A percentile compares a stretch with the other conserved stretches of the same genome.
These are phyloP conservation scores for Epichloe baconii DNA, from an alignment of 2,329 filamentous ascomycete genomes.

Conservation along the genomic window DNA sequence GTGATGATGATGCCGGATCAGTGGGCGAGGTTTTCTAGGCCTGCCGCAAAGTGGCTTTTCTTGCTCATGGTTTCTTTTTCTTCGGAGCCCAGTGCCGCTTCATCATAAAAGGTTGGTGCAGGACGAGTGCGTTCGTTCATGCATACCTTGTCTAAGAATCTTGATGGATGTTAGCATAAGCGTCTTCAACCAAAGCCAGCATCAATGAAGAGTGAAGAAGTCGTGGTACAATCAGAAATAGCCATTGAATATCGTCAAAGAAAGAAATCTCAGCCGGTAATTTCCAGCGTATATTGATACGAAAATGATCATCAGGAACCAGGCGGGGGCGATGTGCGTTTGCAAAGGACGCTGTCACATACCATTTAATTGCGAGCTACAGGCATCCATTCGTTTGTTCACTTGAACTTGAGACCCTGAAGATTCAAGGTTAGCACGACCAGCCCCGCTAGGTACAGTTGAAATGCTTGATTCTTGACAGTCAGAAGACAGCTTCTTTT, in stretches of 20 bases:
- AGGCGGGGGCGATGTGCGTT: neutral
- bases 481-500: slow-evolving; percentile 28
- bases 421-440: slow-evolving; percentile 13
- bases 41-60: slow-evolving; percentile 90
- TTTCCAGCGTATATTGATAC: slow-evolving; percentile 70
- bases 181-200: slow-evolving; percentile 1
- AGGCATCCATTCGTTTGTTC: slow-evolving; percentile 1
- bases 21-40: slow-evolving; percentile 99
- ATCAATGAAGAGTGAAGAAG: slow-evolving; percentile 4
- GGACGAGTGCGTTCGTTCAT: slow-evolving; percentile 7
- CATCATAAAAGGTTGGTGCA: slow-evolving; percentile 47
- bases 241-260: slow-evolving; percentile 76
- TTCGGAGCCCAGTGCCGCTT: slow-evolving; percentile 98
- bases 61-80: slow-evolving; percentile 53
- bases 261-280: slow-evolving; percentile 75
- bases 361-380: neutral
- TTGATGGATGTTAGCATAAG: slow-evolving; percentile 19
- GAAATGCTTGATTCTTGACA: slow-evolving; percentile 1
- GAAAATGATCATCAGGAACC: slow-evolving; percentile 49
- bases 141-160: slow-evolving; percentile 23
- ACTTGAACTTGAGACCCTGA: slow-evolving; percentile 6
- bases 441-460: neutral
- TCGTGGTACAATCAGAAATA: slow-evolving; percentile 53
- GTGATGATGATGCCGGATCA: slow-evolving; percentile 38
- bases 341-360: neutral